Evolutionary conservation across 139 green algal species (phyloP), one percentile per base, ranked within the genome.

Genomic region (Mychonastes homosphaera): DNA sequence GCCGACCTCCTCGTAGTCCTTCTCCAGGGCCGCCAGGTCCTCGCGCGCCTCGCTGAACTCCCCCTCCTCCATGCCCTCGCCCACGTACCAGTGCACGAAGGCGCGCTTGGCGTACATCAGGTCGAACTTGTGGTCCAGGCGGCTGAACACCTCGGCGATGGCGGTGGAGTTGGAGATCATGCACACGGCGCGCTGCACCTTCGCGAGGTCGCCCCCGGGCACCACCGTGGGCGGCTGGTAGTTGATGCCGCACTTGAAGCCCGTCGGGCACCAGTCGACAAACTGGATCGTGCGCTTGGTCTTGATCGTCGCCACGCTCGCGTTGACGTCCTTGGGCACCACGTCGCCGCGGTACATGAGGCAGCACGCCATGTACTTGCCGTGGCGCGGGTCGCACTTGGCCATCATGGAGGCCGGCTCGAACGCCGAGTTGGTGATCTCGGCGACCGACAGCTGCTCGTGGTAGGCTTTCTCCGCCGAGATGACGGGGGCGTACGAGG

Each of bases 221-320:
- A 97, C 92, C n/a, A 97, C 88, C 48, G 89, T 97, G 58, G 92
- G 92, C 3, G 92, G 91, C 87, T 98, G 91, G 90, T 96, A 97
- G 89, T 98, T 98, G 84, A 98, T 98, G 71, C 92, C 92, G 78
- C 90, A 97, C 88, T 98, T 98, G 84, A 98, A 98, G 48, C 89
- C 91, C 45, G 91, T 97, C 66, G 89, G 89, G 83, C 87, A 97
- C 92, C 91, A 98, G 80, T 97, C 91, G 19, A 97, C 92, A 59
- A 92, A 92, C 75, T 97, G 89, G 73, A 97, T 96, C 65, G 91
- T 98, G 60, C 91, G 79, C 85, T 97, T 97, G 76, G 89, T 97
- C 91, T 98, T 97, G 83, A 97, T 94, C 72, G 86, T 97, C 60
- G 86, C 87, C 29, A 97, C 87, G 24, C 88, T 78, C 21, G 88